Percentiles rank a stretch among this genome's conserved stretches.
These are phyloP conservation scores for Colletotrichum abscissum DNA, from an alignment of 2,329 filamentous ascomycete species.

Conservation along the genomic window DNA sequence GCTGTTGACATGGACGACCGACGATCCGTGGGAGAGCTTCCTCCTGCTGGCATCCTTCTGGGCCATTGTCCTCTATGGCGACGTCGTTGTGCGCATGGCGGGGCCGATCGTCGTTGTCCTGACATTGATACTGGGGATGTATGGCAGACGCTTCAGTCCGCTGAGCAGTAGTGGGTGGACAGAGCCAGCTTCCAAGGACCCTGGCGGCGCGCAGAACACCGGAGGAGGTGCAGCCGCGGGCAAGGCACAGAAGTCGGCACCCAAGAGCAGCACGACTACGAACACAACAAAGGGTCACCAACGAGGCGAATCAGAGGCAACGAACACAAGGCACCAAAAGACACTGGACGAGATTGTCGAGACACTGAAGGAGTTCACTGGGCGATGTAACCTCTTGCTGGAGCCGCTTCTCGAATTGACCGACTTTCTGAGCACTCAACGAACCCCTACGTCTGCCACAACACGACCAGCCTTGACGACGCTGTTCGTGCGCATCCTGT, in stretches of 20 bases:
- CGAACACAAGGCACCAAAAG: conserved; percentile 84
- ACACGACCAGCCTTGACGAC: conserved; percentile 90
- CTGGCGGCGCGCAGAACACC: conserved; percentile 25
- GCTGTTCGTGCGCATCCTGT: conserved; percentile 87
- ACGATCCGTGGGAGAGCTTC: conserved; percentile 97
- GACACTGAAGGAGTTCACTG: conserved; percentile 89
- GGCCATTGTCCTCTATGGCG: conserved; percentile 87
- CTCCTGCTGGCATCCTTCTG: conserved; percentile 87
- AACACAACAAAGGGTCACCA: conserved; percentile 49
- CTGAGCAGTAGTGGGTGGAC: conserved; percentile 85
- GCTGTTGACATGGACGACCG: conserved; percentile 91
- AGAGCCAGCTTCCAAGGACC: conserved; percentile 54
- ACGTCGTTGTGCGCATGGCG: conserved; percentile 81
- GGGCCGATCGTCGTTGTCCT: conserved; percentile 87
- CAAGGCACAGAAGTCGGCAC: conserved; percentile 20
- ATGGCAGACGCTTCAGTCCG: conserved; percentile 88
- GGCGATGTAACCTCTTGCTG: conserved; percentile 89
- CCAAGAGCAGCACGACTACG: conserved; percentile 40
- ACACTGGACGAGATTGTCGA: conserved; percentile 98
- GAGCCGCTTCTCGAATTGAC: conserved; percentile 90
- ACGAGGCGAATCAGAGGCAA: conserved; percentile 65
- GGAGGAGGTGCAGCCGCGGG: conserved; percentile 15
- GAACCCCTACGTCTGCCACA: conserved; percentile 89
- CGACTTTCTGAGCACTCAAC: conserved; percentile 92
- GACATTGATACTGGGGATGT: conserved; percentile 90